These are phyloP conservation scores for Solanum medicagineum DNA, from an alignment of 257 asterid species.

Conservation along the genomic window DNA sequence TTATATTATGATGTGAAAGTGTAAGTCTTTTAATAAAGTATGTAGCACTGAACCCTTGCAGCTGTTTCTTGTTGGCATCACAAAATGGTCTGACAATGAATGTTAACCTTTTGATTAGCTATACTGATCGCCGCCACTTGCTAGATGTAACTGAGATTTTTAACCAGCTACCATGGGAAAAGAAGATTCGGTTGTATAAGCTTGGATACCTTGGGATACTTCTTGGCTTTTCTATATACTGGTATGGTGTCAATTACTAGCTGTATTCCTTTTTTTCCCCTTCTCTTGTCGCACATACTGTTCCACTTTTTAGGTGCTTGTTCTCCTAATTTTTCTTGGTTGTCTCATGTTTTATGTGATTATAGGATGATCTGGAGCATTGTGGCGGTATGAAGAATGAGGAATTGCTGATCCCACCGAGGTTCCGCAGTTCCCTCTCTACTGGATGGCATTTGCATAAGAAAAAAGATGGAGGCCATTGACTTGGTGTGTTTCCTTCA, in stretches of 20 bases:
- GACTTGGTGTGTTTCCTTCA: not conserved
- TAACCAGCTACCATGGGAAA: conserved; percentile 62
- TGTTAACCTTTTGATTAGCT: conserved; percentile 29
- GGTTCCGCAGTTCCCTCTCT: not conserved
- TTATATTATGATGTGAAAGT: conserved; percentile 60
- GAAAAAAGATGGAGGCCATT: not conserved
- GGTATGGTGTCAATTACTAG: conserved; percentile 18
- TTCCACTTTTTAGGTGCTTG: not conserved
- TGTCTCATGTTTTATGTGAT: not conserved
- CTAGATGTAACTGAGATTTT: conserved; percentile 88
- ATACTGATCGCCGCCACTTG: conserved; percentile 36
- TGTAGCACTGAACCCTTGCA: not conserved
- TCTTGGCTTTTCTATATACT: conserved; percentile 43
- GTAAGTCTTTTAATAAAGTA: conserved; percentile 31
- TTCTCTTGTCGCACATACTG: not conserved
- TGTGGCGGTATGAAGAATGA: conserved; percentile 36
- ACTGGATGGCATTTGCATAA: not conserved
- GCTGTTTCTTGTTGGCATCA: not conserved
- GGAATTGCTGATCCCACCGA: not conserved
- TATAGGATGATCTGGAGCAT: conserved; percentile 72
- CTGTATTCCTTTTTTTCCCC: not conserved
- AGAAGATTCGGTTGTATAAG: conserved; percentile 55
- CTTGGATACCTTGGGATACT: conserved; percentile 49
- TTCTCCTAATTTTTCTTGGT: not conserved
- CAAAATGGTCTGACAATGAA: not conserved